Evolutionary conservation across 768 basidiomycete genomes (phyloP), one percentile per base, ranked within the genome.

Genomic region (Tylopilus intermedius): DNA sequence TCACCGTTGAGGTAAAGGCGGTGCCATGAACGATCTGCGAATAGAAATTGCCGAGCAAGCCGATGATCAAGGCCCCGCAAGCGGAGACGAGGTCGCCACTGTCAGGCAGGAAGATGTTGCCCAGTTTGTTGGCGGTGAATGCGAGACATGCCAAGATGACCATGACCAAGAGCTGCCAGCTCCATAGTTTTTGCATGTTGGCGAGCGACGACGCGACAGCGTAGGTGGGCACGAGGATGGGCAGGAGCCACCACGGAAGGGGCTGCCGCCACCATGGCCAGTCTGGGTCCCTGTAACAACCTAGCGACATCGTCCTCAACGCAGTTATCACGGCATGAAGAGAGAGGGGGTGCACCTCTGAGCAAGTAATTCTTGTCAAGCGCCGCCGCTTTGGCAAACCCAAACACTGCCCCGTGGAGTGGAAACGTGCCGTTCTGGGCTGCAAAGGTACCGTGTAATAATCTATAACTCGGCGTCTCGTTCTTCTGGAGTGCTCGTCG

Each of bases 1-100:
- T 88, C n/a, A 92, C 87, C 88, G 92, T 94, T 10, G 86, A 82
- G 0, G 89, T 90, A 67, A 93, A 94, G 3, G 91, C 89, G 2
- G 89, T 91, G 48, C 89, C 90, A 27, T 83, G 76, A 53, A 84
- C 74, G 15, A 86, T 68, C 15, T 89, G 79, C 33, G 88, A 89
- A 64, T 90, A 91, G n/a, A 83, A 62, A 62, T 91, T 91, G 44
- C 88, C 90, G 33, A 90, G 76, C n/a, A 84, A 67, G 33, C 90
- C 89, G 53, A 90, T 83, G 32, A 83, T 79, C 58, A 90, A 78
- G 21, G 90, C 88, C 18, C 90, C 18, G 18, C 83, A 76, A 38
- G 88, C 87, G 27, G 88, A 86, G 21, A 88, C 82, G 50, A 91
- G 79, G 67, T 89, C 86, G 10, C 83, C 80, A 50, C 82, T 75